These are phyloP conservation scores for Emydomyces testavorans DNA, from an alignment of 2,329 filamentous ascomycete genomes.

Conservation along the genomic window DNA sequence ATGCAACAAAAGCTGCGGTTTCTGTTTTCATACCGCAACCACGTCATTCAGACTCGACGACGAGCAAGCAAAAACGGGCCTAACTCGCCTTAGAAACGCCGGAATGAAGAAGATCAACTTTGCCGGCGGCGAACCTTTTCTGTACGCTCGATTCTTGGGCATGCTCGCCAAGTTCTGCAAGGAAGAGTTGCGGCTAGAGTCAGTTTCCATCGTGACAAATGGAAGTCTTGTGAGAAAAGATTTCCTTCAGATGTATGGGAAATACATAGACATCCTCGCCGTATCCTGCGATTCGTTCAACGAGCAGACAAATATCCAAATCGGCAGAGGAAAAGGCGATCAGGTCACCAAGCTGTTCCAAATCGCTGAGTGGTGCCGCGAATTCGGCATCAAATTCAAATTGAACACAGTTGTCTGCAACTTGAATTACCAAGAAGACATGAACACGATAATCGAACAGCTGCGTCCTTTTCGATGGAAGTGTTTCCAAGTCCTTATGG, in stretches of 20 bases:
- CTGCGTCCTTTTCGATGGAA: conserved; percentile 46
- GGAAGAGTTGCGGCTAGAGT: conserved; percentile 39
- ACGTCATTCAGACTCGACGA: conserved; percentile 35
- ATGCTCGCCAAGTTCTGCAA: conserved; percentile 41
- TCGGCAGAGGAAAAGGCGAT: conserved; percentile 42
- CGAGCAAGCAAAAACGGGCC: conserved; percentile 36
- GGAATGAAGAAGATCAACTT: conserved; percentile 48
- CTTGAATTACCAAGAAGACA: conserved; percentile 42
- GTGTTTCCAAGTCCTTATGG: conserved; percentile 44
- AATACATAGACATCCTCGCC: conserved; percentile 45
- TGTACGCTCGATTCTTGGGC: conserved; percentile 38
- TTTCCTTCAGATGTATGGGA: conserved; percentile 35
- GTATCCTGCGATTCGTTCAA: conserved; percentile 47
- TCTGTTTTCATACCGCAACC: conserved; percentile 48
- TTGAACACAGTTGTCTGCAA: conserved; percentile 45
- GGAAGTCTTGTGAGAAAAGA: conserved; percentile 38
- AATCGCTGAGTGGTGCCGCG: conserved; percentile 38
- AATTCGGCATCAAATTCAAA: conserved; percentile 45
- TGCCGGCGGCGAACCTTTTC: conserved; percentile 45
- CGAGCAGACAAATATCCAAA: conserved; percentile 39
- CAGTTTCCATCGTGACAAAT: conserved; percentile 45
- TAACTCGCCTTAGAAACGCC: conserved; percentile 38
- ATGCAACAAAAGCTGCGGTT: conserved; percentile 42
- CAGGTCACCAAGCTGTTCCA: conserved; percentile 37
- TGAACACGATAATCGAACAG: conserved; percentile 31